Evolutionary conservation across 2,329 filamentous ascomycete genomes (phyloP).

Genomic region (Hymenoscyphus fraxineus): DNA sequence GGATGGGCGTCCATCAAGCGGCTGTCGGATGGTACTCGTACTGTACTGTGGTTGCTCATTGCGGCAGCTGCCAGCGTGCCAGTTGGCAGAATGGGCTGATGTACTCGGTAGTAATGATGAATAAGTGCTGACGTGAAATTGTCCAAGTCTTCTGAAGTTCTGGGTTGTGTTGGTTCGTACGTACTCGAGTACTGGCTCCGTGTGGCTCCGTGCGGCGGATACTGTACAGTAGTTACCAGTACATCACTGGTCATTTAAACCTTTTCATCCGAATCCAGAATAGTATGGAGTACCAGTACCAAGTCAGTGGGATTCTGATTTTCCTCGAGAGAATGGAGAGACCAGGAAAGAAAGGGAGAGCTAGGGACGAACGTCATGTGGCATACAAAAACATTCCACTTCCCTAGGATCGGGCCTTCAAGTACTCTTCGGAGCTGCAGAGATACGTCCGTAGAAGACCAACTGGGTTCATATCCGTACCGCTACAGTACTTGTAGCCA

Average conservation of each 20-base stretch:
- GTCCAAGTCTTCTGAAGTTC: background rate
- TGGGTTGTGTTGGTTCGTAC: background rate
- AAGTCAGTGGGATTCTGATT: background rate
- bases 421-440: background rate
- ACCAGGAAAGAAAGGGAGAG: background rate
- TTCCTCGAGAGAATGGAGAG: background rate
- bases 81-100: background rate
- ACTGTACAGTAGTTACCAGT: too few relatives aligned
- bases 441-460: background rate
- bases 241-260: too few relatives aligned
- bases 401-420: background rate
- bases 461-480: background rate
- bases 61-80: background rate
- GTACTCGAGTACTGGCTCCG: too few relatives aligned
- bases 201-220: too few relatives aligned
- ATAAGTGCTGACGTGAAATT: constrained; percentile 1
- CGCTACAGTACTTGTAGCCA: background rate
- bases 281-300: too few relatives aligned
- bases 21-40: background rate
- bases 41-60: background rate
- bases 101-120: background rate
- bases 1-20: background rate
- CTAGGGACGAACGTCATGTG: background rate
- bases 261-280: too few relatives aligned
- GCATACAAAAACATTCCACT: background rate